These are phyloP conservation scores for Verruconis gallopava DNA, from an alignment of 2,329 filamentous ascomycete species.

Conservation along the genomic window DNA sequence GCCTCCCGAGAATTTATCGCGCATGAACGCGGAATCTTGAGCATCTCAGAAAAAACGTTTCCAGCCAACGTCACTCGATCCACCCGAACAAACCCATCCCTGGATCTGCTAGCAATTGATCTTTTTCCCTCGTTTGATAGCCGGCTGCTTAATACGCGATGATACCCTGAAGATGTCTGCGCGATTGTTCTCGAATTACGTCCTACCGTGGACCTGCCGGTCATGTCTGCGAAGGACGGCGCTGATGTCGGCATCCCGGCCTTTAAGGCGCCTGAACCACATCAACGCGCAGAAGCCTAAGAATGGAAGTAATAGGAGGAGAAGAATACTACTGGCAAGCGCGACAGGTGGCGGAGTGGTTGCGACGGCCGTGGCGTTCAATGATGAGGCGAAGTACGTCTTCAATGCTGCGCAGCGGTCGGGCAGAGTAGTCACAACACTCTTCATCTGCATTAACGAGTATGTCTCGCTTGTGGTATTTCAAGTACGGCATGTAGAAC, in stretches of 20 bases:
- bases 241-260: not conserved
- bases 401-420: constrained; percentile 66
- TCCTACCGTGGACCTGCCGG: constrained; percentile 8
- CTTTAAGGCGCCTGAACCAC: not conserved
- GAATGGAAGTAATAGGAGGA: not conserved
- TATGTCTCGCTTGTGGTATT: constrained; percentile 30
- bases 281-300: not conserved
- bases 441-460: constrained; percentile 83
- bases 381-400: constrained; percentile 58
- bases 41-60: too few species aligned
- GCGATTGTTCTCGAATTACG: not conserved
- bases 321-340: constrained; percentile 1
- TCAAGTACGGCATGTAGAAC: not conserved
- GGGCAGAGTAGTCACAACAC: constrained; percentile 59
- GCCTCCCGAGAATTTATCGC: too few species aligned
- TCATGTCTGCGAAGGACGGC: constrained; percentile 5
- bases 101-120: too few species aligned
- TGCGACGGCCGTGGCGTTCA: constrained; percentile 36
- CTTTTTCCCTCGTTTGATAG: too few species aligned
- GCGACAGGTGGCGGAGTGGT: constrained; percentile 13
- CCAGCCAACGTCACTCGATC: too few species aligned
- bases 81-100: too few species aligned
- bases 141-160: too few species aligned
- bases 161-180: constrained; percentile 3
- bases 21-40: too few species aligned